Percentiles rank a stretch among this genome's conserved stretches.
These are phyloP conservation scores for Purshia tridentata DNA, from an alignment of 306 rosid genomes.

Conservation along the genomic window DNA sequence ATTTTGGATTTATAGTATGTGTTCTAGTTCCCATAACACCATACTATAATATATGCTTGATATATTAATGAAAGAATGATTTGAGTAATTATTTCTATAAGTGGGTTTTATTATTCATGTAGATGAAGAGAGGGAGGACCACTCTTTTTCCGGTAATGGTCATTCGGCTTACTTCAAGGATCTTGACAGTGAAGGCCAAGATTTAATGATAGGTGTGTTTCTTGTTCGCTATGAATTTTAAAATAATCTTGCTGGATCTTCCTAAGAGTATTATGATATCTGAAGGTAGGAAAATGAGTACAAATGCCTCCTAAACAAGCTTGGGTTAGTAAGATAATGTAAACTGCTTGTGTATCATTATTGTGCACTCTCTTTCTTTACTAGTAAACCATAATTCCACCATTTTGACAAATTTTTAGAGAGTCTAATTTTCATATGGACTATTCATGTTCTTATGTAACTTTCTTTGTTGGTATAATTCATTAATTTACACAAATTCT, in stretches of 20 bases:
- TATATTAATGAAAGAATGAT: no score
- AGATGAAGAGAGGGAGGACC: slow-evolving; percentile 35
- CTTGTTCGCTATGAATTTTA: slow-evolving; percentile 8
- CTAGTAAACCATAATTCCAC: not conserved
- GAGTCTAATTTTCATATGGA: not conserved
- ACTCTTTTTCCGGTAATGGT: slow-evolving; percentile 18
- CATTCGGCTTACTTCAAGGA: slow-evolving; percentile 22
- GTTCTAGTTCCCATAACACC: no score
- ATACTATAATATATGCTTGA: not conserved
- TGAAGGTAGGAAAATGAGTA: not conserved
- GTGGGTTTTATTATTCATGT: slow-evolving; percentile 14
- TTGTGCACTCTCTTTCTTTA: no score
- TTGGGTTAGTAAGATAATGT: not conserved
- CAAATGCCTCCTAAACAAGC: not conserved
- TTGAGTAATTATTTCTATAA: slow-evolving; percentile 10
- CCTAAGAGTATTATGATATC: not conserved
- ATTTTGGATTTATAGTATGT: no score
- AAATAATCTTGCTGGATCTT: not conserved
- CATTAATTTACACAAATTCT: not conserved
- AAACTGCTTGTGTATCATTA: not conserved
- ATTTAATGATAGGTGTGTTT: slow-evolving; percentile 30
- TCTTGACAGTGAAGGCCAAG: slow-evolving; percentile 29
- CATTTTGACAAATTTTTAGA: not conserved
- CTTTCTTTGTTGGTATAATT: not conserved
- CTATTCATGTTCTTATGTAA: not conserved